Conservation (phyloP, 352 stramenopile genomes). For the Globisporangium abappressorium region DNA sequence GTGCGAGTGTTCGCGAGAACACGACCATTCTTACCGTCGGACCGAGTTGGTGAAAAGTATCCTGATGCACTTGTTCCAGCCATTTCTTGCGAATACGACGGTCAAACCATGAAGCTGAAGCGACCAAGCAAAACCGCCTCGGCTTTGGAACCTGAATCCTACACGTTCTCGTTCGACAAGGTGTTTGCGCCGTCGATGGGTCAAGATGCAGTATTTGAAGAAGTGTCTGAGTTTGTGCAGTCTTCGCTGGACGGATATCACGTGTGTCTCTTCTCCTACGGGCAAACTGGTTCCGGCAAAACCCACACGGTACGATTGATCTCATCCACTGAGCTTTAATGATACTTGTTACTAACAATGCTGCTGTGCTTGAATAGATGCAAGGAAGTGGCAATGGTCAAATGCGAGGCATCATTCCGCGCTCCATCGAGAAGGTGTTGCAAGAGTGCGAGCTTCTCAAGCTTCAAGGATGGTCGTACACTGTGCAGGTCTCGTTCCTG, state of each 20-base stretch:
- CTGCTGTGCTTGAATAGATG: constrained; percentile 71
- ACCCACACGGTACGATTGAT: constrained; percentile 80
- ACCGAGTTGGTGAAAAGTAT: constrained; percentile 43
- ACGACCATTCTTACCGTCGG: constrained; percentile 86
- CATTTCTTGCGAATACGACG: constrained; percentile 71
- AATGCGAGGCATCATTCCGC: constrained; percentile 97
- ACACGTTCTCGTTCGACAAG: constrained; percentile 95
- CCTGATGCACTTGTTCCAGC: constrained; percentile 37
- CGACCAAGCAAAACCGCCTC: constrained; percentile 39
- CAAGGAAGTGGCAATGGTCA: constrained; percentile 94
- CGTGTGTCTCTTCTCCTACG: constrained; percentile 96
- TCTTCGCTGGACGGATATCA: constrained; percentile 96
- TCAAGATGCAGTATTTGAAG: constrained; percentile 95
- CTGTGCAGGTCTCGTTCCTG: constrained; percentile 95
- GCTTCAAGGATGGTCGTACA: constrained; percentile 93
- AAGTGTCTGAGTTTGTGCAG: constrained; percentile 98
- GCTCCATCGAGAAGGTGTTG: constrained; percentile 96
- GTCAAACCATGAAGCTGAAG: constrained; percentile 60
- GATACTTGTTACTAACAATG: constrained; percentile 7
- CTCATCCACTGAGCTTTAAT: constrained; percentile 2
- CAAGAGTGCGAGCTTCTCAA: constrained; percentile 52
- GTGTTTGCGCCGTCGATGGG: constrained; percentile 92
- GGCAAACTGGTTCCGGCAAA: constrained; percentile 93
- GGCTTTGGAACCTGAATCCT: constrained; percentile 39
- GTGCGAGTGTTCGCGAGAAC: constrained; percentile 97